Evolutionary conservation across 305 asterid species (phyloP).

Genomic region (Plantago coronopus): DNA sequence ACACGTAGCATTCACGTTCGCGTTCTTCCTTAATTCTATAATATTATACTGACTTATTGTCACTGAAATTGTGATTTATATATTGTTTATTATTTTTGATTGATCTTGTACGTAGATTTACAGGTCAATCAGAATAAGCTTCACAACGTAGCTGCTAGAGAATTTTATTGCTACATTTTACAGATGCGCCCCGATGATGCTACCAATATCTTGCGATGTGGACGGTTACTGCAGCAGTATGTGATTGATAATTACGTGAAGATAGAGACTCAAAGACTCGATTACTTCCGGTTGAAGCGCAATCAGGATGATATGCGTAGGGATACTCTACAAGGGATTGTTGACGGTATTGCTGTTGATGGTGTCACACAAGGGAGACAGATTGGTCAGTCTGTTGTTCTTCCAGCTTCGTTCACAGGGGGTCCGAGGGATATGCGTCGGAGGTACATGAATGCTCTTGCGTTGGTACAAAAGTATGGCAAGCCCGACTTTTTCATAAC

Average conservation of each 20-base stretch:
- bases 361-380: background rate
- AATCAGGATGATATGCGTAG: background rate
- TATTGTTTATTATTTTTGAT: too few relatives aligned
- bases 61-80: too few relatives aligned
- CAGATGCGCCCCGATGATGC: background rate
- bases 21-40: too few relatives aligned
- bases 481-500: too few relatives aligned
- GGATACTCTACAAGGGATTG: background rate
- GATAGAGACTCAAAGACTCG: background rate
- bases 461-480: too few relatives aligned
- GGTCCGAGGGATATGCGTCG: background rate
- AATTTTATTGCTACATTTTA: background rate
- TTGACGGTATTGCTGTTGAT: background rate
- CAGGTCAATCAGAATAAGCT: too few relatives aligned
- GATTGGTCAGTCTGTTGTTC: background rate
- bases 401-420: background rate
- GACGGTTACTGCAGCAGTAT: background rate
- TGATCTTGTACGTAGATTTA: too few relatives aligned
- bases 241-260: background rate
- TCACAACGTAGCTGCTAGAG: too few relatives aligned
- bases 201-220: background rate
- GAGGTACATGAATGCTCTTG: background rate
- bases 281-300: background rate
- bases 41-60: too few relatives aligned
- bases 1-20: too few relatives aligned